These are phyloP conservation scores for Incumbomyces lentus DNA, from an alignment of 2,329 filamentous ascomycete genomes.

Conservation along the genomic window DNA sequence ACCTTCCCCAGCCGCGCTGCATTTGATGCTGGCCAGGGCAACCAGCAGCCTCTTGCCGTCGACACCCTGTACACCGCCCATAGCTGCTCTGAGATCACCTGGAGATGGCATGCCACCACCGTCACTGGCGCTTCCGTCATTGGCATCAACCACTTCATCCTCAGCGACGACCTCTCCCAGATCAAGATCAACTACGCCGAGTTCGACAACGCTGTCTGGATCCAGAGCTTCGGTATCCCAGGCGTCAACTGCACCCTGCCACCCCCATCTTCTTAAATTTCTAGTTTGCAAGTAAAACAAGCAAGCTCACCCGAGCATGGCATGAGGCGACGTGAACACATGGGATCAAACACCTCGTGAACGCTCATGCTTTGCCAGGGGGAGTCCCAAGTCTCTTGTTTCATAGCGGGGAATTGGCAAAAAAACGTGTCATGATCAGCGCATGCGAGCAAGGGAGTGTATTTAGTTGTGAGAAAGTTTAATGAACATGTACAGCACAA, in stretches of 20 bases:
- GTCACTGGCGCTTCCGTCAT: background rate
- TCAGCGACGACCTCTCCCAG: constrained; percentile 12
- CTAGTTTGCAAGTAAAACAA: too few relatives aligned
- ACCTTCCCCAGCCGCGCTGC: constrained; percentile 14
- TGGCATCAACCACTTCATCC: constrained; percentile 19
- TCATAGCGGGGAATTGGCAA: too few relatives aligned
- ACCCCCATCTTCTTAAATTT: background rate
- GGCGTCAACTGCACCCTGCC: constrained; percentile 8
- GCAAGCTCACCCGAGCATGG: too few relatives aligned
- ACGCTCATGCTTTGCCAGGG: too few relatives aligned
- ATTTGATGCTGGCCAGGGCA: constrained; percentile 8
- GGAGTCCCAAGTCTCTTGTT: too few relatives aligned
- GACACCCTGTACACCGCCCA: constrained; percentile 15
- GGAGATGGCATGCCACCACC: constrained; percentile 14
- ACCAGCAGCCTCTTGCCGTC: background rate
- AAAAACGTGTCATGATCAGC: too few relatives aligned
- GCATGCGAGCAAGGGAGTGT: too few relatives aligned
- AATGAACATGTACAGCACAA: too few relatives aligned
- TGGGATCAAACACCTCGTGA: too few relatives aligned
- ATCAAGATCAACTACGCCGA: constrained; percentile 19
- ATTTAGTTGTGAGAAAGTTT: too few relatives aligned
- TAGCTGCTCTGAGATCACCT: constrained; percentile 18
- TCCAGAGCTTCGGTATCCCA: constrained; percentile 14
- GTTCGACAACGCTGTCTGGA: constrained; percentile 20
- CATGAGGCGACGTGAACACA: too few relatives aligned